Evolutionary conservation across 306 rosid genomes (phyloP).

Genomic region (Mimosa bimucronata): DNA sequence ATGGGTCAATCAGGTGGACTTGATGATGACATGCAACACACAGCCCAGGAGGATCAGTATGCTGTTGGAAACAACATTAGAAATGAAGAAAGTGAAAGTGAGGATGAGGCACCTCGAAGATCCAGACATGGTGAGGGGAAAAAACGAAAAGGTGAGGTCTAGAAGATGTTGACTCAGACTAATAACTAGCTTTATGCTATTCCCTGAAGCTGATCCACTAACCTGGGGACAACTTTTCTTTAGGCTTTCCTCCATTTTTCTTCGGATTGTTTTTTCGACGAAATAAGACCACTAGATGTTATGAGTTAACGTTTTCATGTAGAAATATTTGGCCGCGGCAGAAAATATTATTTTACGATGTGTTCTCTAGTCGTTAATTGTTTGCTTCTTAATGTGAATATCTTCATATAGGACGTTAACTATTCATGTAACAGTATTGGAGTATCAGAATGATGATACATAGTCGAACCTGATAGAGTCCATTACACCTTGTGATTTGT

Average conservation of each 20-base stretch:
- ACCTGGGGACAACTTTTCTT: constrained; percentile 43
- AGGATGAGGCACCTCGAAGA: constrained; percentile 97
- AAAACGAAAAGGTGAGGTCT: constrained; percentile 79
- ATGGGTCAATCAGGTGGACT: constrained; percentile 66
- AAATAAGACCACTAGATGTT: constrained; percentile 33
- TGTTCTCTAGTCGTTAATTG: constrained; percentile 23
- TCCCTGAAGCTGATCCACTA: constrained; percentile 38
- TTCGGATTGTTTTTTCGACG: not conserved
- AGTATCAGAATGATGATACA: constrained; percentile 5
- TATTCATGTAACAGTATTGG: constrained; percentile 14
- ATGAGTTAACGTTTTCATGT: not conserved
- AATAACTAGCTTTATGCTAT: constrained; percentile 50
- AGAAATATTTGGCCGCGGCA: constrained; percentile 30
- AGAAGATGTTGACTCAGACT: constrained; percentile 54
- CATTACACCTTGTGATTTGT: constrained; percentile 29
- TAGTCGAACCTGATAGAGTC: constrained; percentile 21
- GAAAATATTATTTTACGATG: not conserved
- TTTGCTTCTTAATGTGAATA: constrained; percentile 3
- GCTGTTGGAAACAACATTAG: constrained; percentile 52
- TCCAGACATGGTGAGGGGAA: constrained; percentile 97
- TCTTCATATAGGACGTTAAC: constrained; percentile 26
- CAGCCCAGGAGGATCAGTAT: constrained; percentile 62
- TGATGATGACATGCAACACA: constrained; percentile 64
- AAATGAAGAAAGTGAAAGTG: constrained; percentile 91
- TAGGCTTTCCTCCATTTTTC: constrained; percentile 30